Conservation (phyloP, 345 rosid genomes). For the Corchorus capsularis region DNA sequence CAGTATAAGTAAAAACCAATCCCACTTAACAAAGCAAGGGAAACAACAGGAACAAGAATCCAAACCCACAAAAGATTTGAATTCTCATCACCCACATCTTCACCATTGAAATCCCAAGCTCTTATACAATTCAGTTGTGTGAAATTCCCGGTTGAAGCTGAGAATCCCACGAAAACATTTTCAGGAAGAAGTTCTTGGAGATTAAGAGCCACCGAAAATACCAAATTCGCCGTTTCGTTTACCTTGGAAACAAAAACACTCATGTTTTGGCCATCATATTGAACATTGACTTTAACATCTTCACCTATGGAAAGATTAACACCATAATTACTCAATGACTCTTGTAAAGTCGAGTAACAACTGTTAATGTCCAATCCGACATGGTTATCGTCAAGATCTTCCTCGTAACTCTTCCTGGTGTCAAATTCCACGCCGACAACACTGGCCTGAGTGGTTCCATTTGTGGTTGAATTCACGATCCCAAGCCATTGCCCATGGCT, state of each 20-base stretch:
- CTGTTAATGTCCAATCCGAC: constrained; percentile 22
- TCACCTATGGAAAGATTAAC: constrained; percentile 26
- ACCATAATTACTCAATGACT: constrained; percentile 33
- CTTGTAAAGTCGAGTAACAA: constrained; percentile 38
- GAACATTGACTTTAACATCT: constrained; percentile 29
- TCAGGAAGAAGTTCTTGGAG: constrained; percentile 51
- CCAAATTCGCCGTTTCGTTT: background rate
- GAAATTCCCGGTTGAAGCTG: constrained; percentile 55
- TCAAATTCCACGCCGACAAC: constrained; percentile 21
- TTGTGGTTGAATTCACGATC: constrained; percentile 12
- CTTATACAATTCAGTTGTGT: constrained; percentile 51
- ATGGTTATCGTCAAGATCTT: constrained; percentile 18
- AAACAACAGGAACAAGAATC: constrained; percentile 34
- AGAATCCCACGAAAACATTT: constrained; percentile 57
- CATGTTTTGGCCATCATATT: constrained; percentile 49
- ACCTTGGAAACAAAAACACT: constrained; percentile 40
- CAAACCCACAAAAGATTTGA: constrained; percentile 35
- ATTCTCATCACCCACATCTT: constrained; percentile 32
- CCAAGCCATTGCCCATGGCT: constrained; percentile 23
- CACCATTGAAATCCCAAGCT: constrained; percentile 56
- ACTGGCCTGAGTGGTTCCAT: background rate
- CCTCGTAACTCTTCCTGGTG: constrained; percentile 4
- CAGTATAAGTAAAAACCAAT: constrained; percentile 27
- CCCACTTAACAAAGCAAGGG: constrained; percentile 16
- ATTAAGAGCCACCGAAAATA: constrained; percentile 45